These are phyloP conservation scores for Suillus brevipes DNA, from an alignment of 768 basidiomycete genomes.

Conservation along the genomic window DNA sequence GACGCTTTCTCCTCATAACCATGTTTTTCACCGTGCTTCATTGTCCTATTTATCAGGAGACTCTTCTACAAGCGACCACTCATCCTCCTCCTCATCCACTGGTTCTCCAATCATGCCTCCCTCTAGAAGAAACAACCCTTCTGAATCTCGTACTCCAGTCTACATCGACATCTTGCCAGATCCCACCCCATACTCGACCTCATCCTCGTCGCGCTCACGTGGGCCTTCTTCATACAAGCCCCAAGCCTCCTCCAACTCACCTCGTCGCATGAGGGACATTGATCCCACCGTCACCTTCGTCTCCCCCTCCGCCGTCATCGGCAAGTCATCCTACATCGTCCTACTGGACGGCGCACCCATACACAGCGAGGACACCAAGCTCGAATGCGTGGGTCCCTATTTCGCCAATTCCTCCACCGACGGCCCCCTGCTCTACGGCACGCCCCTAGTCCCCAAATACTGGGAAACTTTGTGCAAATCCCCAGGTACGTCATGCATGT, in stretches of 20 bases:
- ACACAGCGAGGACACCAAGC: conserved; percentile 49
- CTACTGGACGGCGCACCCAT: conserved; percentile 48
- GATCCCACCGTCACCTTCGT: conserved; percentile 69
- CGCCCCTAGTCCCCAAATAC: conserved; percentile 59
- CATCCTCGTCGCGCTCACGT: conserved; percentile 5
- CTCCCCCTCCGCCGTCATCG: conserved; percentile 46
- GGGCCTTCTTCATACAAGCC: conserved; percentile 1
- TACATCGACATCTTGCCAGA: conserved; percentile 35
- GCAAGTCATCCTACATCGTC: conserved; percentile 58
- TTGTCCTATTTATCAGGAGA: conserved; percentile 29
- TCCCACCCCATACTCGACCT: conserved; percentile 8
- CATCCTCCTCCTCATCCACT: conserved; percentile 22
- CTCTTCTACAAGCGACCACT: conserved; percentile 14
- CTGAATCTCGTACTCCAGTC: conserved; percentile 32
- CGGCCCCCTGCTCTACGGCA: conserved; percentile 53
- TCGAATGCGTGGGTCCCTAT: conserved; percentile 35
- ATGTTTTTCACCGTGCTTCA: conserved; percentile 13
- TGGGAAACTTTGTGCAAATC: conserved; percentile 62
- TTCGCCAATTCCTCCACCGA: conserved; percentile 28
- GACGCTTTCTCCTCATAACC: conserved; percentile 19
- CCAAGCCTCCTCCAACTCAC: conserved; percentile 24
- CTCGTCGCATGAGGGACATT: conserved; percentile 57
- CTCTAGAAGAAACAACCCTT: conserved; percentile 23
- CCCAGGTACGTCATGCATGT: conserved; percentile 45
- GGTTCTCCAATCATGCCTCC: conserved; percentile 23